Conservation (phyloP, 768 basidiomycete species). For the Gymnopilus dilepis region DNA sequence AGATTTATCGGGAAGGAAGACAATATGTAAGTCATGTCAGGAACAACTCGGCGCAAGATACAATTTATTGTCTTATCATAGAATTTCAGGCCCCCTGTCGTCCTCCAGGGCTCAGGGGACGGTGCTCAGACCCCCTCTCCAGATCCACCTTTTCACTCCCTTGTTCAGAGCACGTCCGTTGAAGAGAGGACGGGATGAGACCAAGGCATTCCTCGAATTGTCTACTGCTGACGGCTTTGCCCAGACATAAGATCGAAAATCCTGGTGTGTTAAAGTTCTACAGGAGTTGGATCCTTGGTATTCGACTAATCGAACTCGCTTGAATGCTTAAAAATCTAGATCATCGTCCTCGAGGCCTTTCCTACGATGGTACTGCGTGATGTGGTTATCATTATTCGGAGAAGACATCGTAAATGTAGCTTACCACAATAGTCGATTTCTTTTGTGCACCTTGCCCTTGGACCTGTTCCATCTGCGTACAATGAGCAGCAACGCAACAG, state of each 20-base stretch:
- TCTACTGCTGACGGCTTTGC: too few species aligned
- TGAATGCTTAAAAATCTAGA: slow-evolving; percentile 53
- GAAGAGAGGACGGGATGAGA: not conserved
- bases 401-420: slow-evolving; percentile 17
- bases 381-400: slow-evolving; percentile 7
- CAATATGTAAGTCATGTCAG: slow-evolving; percentile 58
- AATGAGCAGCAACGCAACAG: not conserved
- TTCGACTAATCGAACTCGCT: too few species aligned
- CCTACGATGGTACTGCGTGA: slow-evolving; percentile 62
- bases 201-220: not conserved
- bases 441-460: slow-evolving; percentile 52
- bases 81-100: slow-evolving; percentile 63
- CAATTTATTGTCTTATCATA: slow-evolving; percentile 25
- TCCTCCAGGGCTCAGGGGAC: slow-evolving; percentile 20
- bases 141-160: not conserved
- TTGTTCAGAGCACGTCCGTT: not conserved
- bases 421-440: slow-evolving; percentile 66
- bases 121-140: not conserved
- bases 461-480: slow-evolving; percentile 35
- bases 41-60: not conserved
- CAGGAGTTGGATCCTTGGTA: too few species aligned
- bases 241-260: too few species aligned
- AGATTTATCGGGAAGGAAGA: slow-evolving; percentile 78
- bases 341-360: slow-evolving; percentile 74
- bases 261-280: too few species aligned